Percentiles rank a stretch among this genome's conserved stretches.
phyloP scores from a whole-genome alignment of 257 asterid genomes.

The Solanum corneliomulleri region DNA sequence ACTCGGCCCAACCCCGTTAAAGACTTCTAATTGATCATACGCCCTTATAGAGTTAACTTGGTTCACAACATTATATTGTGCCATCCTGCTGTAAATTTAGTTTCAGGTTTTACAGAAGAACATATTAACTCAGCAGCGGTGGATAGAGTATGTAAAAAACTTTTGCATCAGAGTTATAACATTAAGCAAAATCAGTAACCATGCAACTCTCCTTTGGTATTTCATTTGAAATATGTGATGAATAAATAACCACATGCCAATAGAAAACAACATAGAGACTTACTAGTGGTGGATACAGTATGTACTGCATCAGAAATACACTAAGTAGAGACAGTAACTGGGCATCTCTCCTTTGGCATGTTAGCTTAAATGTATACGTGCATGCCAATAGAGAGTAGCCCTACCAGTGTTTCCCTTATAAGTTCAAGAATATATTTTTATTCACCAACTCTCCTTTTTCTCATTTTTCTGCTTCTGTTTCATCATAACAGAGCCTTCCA shows the following conservation, averaged over 20 bases:
- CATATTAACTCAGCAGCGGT: not conserved
- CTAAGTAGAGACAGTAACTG: slow-evolving; percentile 30
- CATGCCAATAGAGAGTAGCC: slow-evolving; percentile 45
- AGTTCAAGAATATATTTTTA: not conserved
- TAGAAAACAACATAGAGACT: not conserved
- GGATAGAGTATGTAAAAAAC: not conserved
- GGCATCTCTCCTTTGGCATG: slow-evolving; percentile 73
- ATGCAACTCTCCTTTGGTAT: slow-evolving; percentile 41
- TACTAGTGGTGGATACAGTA: not conserved
- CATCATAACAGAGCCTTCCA: not conserved
- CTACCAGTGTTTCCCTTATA: slow-evolving; percentile 23
- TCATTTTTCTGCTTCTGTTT: not conserved
- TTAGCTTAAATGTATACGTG: not conserved
- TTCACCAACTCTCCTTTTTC: not conserved
- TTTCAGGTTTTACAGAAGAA: not conserved
- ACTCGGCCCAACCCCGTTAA: too few relatives aligned
- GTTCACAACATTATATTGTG: not conserved
- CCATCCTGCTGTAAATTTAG: not conserved
- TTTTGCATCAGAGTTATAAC: not conserved
- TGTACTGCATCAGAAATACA: not conserved
- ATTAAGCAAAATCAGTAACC: slow-evolving; percentile 25
- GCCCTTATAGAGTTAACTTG: too few relatives aligned
- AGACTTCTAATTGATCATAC: too few relatives aligned
- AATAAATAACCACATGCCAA: too few relatives aligned
- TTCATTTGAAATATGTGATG: too few relatives aligned